Evolutionary conservation across 2,329 filamentous ascomycete genomes (phyloP).

Genomic region (Zasmidium angulare): DNA sequence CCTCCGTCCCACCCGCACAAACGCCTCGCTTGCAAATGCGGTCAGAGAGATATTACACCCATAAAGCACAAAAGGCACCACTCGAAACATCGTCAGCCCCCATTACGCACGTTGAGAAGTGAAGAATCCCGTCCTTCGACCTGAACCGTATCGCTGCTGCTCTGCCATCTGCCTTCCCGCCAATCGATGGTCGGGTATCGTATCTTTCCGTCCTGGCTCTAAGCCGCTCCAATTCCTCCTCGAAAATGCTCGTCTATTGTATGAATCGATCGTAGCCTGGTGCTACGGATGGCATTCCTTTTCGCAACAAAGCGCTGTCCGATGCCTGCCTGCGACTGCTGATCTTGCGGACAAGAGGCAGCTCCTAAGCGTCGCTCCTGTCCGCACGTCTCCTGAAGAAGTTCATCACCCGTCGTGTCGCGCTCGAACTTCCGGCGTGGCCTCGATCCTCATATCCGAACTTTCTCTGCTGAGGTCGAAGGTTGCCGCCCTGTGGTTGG

Average conservation of each 20-base stretch:
- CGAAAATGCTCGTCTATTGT: constrained; percentile 3
- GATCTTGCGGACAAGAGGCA: constrained; percentile 15
- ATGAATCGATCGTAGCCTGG: neutral
- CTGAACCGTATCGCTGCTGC: neutral
- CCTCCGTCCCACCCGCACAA: too few relatives aligned
- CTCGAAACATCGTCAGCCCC: too few relatives aligned
- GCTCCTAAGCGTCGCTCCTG: constrained; percentile 39
- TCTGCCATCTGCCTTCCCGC: neutral
- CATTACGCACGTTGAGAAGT: too few relatives aligned
- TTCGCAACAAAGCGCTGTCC: neutral
- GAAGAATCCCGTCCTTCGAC: neutral
- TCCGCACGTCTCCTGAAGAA: constrained; percentile 89
- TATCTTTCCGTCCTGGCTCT: too few relatives aligned
- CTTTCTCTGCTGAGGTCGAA: constrained; percentile 75
- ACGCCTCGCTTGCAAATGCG: constrained; percentile 8
- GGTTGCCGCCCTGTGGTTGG: constrained; percentile 44
- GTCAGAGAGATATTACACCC: constrained; percentile 3
- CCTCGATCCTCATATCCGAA: constrained; percentile 87
- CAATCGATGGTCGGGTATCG: neutral
- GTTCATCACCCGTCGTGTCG: constrained; percentile 93
- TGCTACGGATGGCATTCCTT: neutral
- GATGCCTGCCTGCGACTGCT: constrained; percentile 11
- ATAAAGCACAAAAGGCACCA: too few relatives aligned
- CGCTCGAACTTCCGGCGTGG: constrained; percentile 78
- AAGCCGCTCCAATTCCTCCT: too few relatives aligned